Percentiles rank a stretch among this genome's conserved stretches.
These are phyloP conservation scores for Dianthus caryophyllus DNA, from an alignment of 148 eudicot species.

Conservation along the genomic window DNA sequence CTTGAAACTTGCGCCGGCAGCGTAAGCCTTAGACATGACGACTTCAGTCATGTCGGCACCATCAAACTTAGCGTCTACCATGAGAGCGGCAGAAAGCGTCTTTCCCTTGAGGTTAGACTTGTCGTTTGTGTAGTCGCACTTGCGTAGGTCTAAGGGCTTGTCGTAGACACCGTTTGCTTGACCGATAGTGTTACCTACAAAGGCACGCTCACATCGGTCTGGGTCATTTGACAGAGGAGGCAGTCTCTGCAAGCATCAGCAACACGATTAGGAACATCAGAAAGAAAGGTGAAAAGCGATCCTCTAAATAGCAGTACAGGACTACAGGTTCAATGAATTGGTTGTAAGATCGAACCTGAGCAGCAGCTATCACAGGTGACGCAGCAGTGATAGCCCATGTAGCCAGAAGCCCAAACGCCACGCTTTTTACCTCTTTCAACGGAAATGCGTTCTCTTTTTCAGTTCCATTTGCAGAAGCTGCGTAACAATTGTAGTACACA, in stretches of 20 bases:
- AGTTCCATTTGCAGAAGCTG: constrained; percentile 40
- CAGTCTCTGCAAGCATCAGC: constrained; percentile 56
- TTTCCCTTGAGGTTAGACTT: constrained; percentile 90
- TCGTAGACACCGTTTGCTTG: constrained; percentile 99
- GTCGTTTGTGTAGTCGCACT: constrained; percentile 82
- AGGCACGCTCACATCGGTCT: constrained; percentile 84
- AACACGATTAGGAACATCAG: constrained; percentile 8
- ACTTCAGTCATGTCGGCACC: constrained; percentile 99
- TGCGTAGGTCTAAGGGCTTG: constrained; percentile 87
- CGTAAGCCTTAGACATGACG: constrained; percentile 98
- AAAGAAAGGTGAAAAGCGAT: background rate
- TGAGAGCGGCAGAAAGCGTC: constrained; percentile 89
- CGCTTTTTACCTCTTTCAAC: constrained; percentile 52
- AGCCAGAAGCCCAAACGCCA: constrained; percentile 76
- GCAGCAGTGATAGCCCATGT: constrained; percentile 68
- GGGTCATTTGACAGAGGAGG: constrained; percentile 96
- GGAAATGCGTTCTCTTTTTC: constrained; percentile 32
- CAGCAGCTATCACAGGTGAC: constrained; percentile 78
- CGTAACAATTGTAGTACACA: constrained; percentile 3
- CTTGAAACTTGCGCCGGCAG: constrained; percentile 96
- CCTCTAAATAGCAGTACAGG: background rate
- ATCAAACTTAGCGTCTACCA: constrained; percentile 95
- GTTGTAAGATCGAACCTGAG: constrained; percentile 43
- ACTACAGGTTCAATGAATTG: background rate
- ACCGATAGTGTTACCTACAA: constrained; percentile 94